phyloP scores from a whole-genome alignment of 139 green algal species.

The Chlamydomonas incerta region DNA sequence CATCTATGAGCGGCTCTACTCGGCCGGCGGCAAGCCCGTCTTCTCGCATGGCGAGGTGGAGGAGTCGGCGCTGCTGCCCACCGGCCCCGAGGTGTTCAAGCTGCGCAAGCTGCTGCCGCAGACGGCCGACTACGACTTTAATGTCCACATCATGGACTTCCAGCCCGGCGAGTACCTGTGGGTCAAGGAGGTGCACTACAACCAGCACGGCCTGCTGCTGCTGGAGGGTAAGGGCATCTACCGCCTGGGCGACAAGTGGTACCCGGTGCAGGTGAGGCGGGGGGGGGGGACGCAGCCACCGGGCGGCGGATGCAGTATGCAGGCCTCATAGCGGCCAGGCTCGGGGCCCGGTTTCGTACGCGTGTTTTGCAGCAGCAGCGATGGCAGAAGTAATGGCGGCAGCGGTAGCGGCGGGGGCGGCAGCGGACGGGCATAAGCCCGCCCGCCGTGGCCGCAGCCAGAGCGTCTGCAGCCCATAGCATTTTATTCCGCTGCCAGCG shows the following conservation, averaged over 20 bases:
- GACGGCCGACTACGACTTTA: slow-evolving; percentile 92
- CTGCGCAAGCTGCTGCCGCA: slow-evolving; percentile 94
- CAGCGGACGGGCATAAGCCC: too few species aligned
- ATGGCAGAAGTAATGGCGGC: too few species aligned
- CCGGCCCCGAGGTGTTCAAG: slow-evolving; percentile 86
- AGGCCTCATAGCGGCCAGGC: too few species aligned
- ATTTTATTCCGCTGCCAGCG: too few species aligned
- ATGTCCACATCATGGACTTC: slow-evolving; percentile 98
- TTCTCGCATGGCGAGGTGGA: slow-evolving; percentile 72
- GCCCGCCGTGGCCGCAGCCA: too few species aligned
- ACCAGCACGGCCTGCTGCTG: slow-evolving; percentile 96
- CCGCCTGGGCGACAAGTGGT: slow-evolving; percentile 89
- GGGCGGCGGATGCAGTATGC: too few species aligned
- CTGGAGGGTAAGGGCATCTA: slow-evolving; percentile 96
- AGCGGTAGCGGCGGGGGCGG: too few species aligned
- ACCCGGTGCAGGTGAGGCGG: slow-evolving; percentile 72
- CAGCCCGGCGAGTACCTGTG: slow-evolving; percentile 87
- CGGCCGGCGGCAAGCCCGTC: slow-evolving; percentile 54
- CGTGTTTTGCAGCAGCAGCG: too few species aligned
- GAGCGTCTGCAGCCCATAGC: too few species aligned
- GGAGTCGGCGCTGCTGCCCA: slow-evolving; percentile 71
- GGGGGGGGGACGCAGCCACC: too few species aligned
- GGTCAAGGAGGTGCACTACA: slow-evolving; percentile 98
- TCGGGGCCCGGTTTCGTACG: too few species aligned
- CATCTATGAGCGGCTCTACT: slow-evolving; percentile 80